These are phyloP conservation scores for Vaccinium macrocarpon DNA, from an alignment of 148 eudicot genomes.

Conservation along the genomic window DNA sequence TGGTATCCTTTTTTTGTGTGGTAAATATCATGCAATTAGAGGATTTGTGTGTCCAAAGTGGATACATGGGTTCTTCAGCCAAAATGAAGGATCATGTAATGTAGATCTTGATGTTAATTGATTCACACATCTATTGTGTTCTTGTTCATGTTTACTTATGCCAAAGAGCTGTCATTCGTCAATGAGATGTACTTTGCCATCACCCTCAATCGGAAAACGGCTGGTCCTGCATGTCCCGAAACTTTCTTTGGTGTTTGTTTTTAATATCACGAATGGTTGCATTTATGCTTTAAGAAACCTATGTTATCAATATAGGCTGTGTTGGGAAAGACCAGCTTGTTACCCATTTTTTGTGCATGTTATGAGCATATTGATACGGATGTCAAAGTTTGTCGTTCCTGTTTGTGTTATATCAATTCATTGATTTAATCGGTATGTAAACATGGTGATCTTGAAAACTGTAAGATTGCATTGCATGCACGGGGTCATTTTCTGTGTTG, in stretches of 20 bases:
- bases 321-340: conserved; percentile 6
- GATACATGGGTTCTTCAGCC: too few relatives aligned
- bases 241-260: conserved; percentile 12
- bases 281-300: neutral
- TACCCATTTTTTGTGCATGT: neutral
- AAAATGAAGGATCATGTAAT: too few relatives aligned
- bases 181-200: conserved; percentile 99
- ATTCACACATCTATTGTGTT: neutral
- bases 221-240: conserved; percentile 82
- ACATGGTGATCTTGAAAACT: too few relatives aligned
- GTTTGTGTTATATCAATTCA: too few relatives aligned
- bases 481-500: too few relatives aligned
- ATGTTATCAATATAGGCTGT: neutral
- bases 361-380: too few relatives aligned
- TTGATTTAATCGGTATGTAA: too few relatives aligned
- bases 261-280: neutral
- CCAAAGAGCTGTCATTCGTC: conserved; percentile 71
- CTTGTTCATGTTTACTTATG: conserved; percentile 71
- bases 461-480: too few relatives aligned
- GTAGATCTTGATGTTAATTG: neutral
- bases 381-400: too few relatives aligned
- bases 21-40: too few relatives aligned
- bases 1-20: too few relatives aligned
- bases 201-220: conserved; percentile 78
- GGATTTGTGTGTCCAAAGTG: too few relatives aligned